These are phyloP conservation scores for Lasiodiplodia citricola DNA, from an alignment of 2,329 filamentous ascomycete species.

Conservation along the genomic window DNA sequence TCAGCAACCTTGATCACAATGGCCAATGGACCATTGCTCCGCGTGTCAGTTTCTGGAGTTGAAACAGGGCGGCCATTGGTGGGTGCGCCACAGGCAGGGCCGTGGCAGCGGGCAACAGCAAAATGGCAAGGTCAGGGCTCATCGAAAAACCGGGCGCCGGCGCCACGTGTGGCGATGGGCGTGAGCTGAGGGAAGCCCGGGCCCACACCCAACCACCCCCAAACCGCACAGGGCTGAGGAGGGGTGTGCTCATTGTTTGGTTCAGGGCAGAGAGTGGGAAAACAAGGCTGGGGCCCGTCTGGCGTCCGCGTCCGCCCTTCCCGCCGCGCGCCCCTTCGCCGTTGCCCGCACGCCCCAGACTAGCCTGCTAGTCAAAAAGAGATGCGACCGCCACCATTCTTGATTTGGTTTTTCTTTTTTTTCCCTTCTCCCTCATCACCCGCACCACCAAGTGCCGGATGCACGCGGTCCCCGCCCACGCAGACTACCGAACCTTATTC, in stretches of 20 bases:
- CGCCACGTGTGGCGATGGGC: slow-evolving; percentile 1
- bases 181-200: slow-evolving; percentile 7
- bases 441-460: slow-evolving; percentile 2
- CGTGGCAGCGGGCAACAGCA: slow-evolving; percentile 3
- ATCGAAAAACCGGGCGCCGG: neutral
- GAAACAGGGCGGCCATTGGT: neutral
- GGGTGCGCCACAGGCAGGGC: neutral
- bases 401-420: neutral
- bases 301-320: neutral
- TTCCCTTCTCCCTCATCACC: neutral
- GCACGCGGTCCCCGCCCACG: neutral
- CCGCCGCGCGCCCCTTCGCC: neutral
- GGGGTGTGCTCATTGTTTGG: neutral
- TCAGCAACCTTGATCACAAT: neutral
- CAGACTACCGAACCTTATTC: slow-evolving; percentile 10
- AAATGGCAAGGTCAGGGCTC: neutral
- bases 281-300: neutral
- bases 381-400: neutral
- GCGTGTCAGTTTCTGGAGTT: neutral
- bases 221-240: neutral
- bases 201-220: neutral
- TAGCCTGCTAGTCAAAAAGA: neutral
- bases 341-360: neutral
- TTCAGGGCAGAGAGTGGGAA: neutral
- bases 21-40: neutral